Evolutionary conservation across 163 green algal species (phyloP).

Genomic region (Prototheca wickerhamii): DNA sequence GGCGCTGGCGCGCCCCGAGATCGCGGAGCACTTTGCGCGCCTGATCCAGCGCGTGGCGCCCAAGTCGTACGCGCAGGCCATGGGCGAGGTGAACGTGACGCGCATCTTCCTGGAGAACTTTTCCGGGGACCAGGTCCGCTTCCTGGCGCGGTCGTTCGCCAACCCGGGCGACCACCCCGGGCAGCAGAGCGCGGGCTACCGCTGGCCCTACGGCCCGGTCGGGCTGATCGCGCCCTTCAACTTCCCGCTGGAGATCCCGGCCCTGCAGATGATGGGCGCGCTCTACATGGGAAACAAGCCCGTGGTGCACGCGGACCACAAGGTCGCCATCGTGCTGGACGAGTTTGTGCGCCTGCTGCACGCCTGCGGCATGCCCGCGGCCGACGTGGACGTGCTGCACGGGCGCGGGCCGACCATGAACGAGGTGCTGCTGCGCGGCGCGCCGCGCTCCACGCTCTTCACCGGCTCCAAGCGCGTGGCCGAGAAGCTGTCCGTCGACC

Average conservation of each 20-base stretch:
- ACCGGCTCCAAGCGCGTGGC: conserved; percentile 73
- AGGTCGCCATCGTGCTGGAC: conserved; percentile 86
- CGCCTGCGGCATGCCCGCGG: conserved; percentile 75
- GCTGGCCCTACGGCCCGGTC: conserved; percentile 91
- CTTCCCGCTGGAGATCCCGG: conserved; percentile 97
- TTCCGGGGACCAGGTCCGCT: conserved; percentile 85
- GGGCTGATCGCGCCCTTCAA: conserved; percentile 97
- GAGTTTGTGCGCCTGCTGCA: conserved; percentile 91
- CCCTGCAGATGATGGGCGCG: conserved; percentile 82
- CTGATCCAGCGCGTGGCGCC: conserved; percentile 87
- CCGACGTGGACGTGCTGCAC: conserved; percentile 85
- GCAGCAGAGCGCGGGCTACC: conserved; percentile 73
- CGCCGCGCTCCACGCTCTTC: conserved; percentile 84
- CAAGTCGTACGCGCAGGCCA: conserved; percentile 80
- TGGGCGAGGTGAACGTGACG: conserved; percentile 80
- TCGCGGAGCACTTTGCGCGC: conserved; percentile 75
- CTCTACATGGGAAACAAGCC: conserved; percentile 99
- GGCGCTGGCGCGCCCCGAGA: conserved; percentile 61
- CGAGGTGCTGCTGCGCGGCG: conserved; percentile 55
- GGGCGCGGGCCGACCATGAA: conserved; percentile 52
- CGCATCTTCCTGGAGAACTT: conserved; percentile 96
- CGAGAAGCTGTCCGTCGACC: conserved; percentile 56
- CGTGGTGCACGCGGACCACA: conserved; percentile 86
- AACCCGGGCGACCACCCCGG: conserved; percentile 85
- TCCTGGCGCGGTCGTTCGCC: conserved; percentile 77